These are phyloP conservation scores for Fraxinus dipetala DNA, from an alignment of 305 asterid genomes.

Conservation along the genomic window DNA sequence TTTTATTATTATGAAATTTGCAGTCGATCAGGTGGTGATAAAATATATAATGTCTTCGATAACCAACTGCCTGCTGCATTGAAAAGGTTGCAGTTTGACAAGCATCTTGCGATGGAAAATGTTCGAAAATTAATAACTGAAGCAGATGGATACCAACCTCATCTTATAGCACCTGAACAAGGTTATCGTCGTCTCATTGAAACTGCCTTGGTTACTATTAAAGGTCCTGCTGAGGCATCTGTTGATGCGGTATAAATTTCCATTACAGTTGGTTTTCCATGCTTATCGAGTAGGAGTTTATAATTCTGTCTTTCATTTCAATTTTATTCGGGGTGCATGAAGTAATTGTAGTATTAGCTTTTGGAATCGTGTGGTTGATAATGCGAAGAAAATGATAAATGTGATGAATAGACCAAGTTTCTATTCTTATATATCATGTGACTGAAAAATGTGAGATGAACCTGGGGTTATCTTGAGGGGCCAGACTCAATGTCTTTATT, in stretches of 20 bases:
- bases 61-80: conserved; percentile 89
- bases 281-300: not conserved
- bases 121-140: conserved; percentile 86
- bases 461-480: conserved; percentile 5
- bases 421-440: not conserved
- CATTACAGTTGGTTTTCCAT: not conserved
- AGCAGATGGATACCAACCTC: conserved; percentile 99
- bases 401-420: not conserved
- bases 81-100: conserved; percentile 93
- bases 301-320: not conserved
- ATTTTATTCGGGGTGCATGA: not conserved
- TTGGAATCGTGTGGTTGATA: not conserved
- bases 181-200: conserved; percentile 97
- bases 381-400: not conserved
- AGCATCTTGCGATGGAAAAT: conserved; percentile 94
- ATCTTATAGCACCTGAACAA: conserved; percentile 97
- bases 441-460: not conserved
- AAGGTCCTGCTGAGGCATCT: conserved; percentile 96
- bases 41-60: conserved; percentile 78
- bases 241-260: conserved; percentile 74
- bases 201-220: conserved; percentile 76
- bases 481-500: conserved; percentile 10
- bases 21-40: conserved; percentile 99
- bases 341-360: not conserved
- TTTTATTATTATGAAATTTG: conserved; percentile 26